A percentile compares a stretch with the other conserved stretches of the same genome.
Evolutionary conservation across 2,329 filamentous ascomycete species (phyloP).

Genomic region (Parasarocladium wereldwijsianum): DNA sequence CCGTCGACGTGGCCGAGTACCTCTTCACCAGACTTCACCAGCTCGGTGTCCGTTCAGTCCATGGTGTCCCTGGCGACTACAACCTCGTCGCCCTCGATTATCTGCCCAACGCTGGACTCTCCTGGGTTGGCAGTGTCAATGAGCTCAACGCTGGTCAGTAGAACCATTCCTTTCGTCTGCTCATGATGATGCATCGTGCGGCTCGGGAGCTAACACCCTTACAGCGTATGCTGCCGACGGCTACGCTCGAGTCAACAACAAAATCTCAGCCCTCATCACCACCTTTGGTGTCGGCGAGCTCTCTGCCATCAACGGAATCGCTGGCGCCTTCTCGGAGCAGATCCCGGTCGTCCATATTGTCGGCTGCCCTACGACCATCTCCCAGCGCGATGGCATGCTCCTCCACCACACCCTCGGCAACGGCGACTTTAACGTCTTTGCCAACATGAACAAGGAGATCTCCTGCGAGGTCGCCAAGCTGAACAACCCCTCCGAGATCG

Average conservation of each 20-base stretch:
- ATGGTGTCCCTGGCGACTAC: constrained; percentile 60
- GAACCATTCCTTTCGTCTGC: constrained; percentile 4
- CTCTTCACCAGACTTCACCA: constrained; percentile 50
- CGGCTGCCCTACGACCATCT: constrained; percentile 32
- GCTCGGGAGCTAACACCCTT: not conserved
- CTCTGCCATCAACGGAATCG: constrained; percentile 60
- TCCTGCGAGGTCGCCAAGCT: constrained; percentile 59
- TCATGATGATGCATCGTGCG: constrained; percentile 1
- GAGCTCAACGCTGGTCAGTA: constrained; percentile 54
- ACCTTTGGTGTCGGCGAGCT: constrained; percentile 64
- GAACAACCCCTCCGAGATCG: constrained; percentile 53
- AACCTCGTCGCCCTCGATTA: constrained; percentile 58
- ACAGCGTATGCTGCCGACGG: constrained; percentile 66
- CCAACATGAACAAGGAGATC: constrained; percentile 60
- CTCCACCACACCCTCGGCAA: constrained; percentile 60
- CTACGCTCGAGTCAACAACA: constrained; percentile 59
- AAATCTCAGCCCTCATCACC: constrained; percentile 55
- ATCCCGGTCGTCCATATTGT: constrained; percentile 60
- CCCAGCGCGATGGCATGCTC: constrained; percentile 31
- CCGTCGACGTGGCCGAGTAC: constrained; percentile 50
- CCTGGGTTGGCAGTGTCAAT: constrained; percentile 57
- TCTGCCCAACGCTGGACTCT: constrained; percentile 39
- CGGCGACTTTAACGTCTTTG: constrained; percentile 72
- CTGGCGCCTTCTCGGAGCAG: constrained; percentile 59
- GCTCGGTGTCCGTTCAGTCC: constrained; percentile 48